A percentile compares a stretch with the other conserved stretches of the same genome.
Evolutionary conservation across 306 rosid genomes (phyloP).

Genomic region (Lathyrus oleraceus): DNA sequence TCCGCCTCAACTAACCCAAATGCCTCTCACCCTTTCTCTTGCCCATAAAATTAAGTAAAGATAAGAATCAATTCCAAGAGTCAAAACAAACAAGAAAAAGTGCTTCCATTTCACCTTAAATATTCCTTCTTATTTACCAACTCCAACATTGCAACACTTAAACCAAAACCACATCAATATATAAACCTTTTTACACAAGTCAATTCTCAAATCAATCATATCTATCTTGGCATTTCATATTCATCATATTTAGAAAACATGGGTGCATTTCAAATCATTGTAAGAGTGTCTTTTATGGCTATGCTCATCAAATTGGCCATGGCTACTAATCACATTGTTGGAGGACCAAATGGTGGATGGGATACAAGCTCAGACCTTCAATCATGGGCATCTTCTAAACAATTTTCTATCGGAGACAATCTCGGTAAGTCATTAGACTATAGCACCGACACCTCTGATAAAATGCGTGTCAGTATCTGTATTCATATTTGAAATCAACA

Average conservation of each 20-base stretch:
- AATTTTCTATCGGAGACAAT: slow-evolving; percentile 65
- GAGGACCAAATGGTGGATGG: slow-evolving; percentile 77
- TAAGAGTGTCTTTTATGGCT: slow-evolving; percentile 40
- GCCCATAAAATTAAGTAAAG: background rate
- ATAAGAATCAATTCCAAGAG: slow-evolving; percentile 27
- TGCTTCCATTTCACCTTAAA: slow-evolving; percentile 21
- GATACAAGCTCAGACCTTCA: slow-evolving; percentile 54
- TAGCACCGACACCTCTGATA: no score
- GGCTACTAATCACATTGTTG: slow-evolving; percentile 60
- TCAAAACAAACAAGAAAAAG: slow-evolving; percentile 36
- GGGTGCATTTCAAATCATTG: slow-evolving; percentile 45
- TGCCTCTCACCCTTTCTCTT: slow-evolving; percentile 8
- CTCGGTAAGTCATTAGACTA: slow-evolving; percentile 52
- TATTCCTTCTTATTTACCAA: slow-evolving; percentile 30
- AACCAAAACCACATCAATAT: slow-evolving; percentile 30
- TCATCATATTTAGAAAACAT: slow-evolving; percentile 34
- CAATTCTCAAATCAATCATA: slow-evolving; percentile 29
- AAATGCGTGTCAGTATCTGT: no score
- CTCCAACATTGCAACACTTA: slow-evolving; percentile 37
- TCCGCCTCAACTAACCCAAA: slow-evolving; percentile 37
- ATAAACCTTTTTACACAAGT: slow-evolving; percentile 27
- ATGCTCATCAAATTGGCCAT: slow-evolving; percentile 48
- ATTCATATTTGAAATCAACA: no score
- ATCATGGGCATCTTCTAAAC: slow-evolving; percentile 62
- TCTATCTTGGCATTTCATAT: slow-evolving; percentile 5